A percentile compares a stretch with the other conserved stretches of the same genome.
Conservation (phyloP, 129 eudicot genomes). For the Solidago caesia region DNA sequence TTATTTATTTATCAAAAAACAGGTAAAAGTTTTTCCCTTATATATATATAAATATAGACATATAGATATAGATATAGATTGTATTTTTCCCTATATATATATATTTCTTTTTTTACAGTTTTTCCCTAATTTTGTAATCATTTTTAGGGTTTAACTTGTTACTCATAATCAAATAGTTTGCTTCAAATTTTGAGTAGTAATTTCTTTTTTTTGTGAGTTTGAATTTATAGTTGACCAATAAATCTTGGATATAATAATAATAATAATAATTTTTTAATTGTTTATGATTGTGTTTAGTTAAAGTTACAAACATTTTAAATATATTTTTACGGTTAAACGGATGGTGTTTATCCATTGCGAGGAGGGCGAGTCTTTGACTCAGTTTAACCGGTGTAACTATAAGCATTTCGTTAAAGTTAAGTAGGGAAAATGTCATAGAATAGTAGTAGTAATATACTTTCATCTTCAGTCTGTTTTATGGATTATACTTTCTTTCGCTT, state of each 20-base stretch:
- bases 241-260: neutral
- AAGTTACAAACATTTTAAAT: neutral
- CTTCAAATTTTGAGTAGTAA: neutral
- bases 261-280: no score
- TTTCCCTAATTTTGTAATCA: constrained; percentile 27
- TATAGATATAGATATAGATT: neutral
- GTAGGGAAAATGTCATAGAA: no score
- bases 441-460: no score
- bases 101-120: neutral
- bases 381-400: no score
- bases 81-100: constrained; percentile 4
- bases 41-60: neutral
- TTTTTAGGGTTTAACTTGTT: constrained; percentile 16
- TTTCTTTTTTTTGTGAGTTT: no score
- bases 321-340: no score
- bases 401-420: no score
- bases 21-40: neutral
- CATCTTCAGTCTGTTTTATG: no score
- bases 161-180: neutral
- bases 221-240: neutral
- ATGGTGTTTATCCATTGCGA: no score
- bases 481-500: no score
- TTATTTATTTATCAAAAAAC: no score
- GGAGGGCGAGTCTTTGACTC: no score
- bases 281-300: neutral